These are phyloP conservation scores for Poterioochromonas sp. DNA, from an alignment of 352 stramenopile species.

Conservation along the genomic window DNA sequence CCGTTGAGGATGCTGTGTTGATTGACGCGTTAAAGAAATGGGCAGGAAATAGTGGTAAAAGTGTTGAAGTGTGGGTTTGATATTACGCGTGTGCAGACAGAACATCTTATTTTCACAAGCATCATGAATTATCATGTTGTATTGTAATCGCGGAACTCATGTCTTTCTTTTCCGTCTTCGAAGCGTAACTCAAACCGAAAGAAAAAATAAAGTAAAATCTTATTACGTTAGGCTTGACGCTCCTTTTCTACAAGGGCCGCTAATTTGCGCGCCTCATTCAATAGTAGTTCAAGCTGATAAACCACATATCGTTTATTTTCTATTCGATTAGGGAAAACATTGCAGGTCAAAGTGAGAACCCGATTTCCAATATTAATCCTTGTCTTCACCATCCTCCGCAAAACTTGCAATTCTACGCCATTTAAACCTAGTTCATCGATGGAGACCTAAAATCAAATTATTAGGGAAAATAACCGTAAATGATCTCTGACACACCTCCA, in stretches of 20 bases:
- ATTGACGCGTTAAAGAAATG: not conserved
- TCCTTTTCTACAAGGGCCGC: too few relatives aligned
- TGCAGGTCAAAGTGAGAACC: not conserved
- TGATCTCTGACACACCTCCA: not conserved
- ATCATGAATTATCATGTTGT: not conserved
- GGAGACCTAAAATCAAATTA: not conserved
- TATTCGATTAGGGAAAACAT: conserved; percentile 18
- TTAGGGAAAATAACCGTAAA: not conserved
- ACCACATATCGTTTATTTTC: conserved; percentile 9
- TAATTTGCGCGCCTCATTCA: not conserved
- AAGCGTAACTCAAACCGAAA: too few relatives aligned
- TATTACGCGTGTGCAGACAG: not conserved
- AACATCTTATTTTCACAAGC: not conserved
- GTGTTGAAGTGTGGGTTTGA: not conserved
- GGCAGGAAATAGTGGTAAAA: not conserved
- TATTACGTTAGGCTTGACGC: too few relatives aligned
- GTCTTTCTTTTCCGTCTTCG: too few relatives aligned
- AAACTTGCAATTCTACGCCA: not conserved
- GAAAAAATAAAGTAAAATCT: too few relatives aligned
- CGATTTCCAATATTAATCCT: not conserved
- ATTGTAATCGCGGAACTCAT: not conserved
- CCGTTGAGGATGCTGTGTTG: not conserved
- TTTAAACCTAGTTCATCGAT: not conserved
- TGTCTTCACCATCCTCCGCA: not conserved
- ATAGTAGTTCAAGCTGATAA: not conserved